Conservation (phyloP, 2,329 filamentous ascomycete genomes). For the Lasiodiplodia sp. region DNA sequence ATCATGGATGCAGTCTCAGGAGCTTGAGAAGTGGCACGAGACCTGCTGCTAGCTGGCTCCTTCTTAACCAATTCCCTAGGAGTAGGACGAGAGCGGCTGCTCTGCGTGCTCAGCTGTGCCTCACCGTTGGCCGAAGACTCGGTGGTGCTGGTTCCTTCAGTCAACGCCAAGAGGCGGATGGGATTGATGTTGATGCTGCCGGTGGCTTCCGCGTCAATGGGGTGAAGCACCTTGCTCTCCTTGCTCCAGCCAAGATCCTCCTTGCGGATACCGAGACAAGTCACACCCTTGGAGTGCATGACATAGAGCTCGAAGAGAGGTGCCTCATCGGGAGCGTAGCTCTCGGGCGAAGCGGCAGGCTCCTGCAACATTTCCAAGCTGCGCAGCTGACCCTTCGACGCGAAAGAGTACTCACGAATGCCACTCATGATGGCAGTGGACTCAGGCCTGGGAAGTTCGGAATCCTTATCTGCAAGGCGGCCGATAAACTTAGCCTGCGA, state of each 20-base stretch:
- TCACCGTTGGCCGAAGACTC: slow-evolving; percentile 56
- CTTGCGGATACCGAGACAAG: slow-evolving; percentile 84
- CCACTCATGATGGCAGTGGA: slow-evolving; percentile 98
- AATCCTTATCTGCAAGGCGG: slow-evolving; percentile 70
- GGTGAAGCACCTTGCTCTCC: slow-evolving; percentile 84
- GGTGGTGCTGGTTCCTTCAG: slow-evolving; percentile 49
- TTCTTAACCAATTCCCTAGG: slow-evolving; percentile 43
- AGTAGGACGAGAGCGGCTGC: slow-evolving; percentile 38
- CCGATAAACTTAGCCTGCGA: slow-evolving; percentile 89
- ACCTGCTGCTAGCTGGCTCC: slow-evolving; percentile 42
- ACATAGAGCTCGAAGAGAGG: slow-evolving; percentile 93
- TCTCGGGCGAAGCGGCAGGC: slow-evolving; percentile 66
- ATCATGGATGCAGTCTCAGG: slow-evolving; percentile 47
- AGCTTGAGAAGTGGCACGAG: slow-evolving; percentile 39
- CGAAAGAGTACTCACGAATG: slow-evolving; percentile 92
- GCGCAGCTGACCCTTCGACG: slow-evolving; percentile 82
- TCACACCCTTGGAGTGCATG: slow-evolving; percentile 98
- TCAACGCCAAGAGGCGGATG: slow-evolving; percentile 54
- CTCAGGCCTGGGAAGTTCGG: slow-evolving; percentile 77
- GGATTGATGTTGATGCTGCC: slow-evolving; percentile 79
- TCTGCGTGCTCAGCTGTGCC: background rate
- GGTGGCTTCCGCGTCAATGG: slow-evolving; percentile 76
- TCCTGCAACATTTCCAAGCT: slow-evolving; percentile 87
- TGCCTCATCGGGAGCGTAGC: slow-evolving; percentile 68
- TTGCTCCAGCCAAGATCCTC: slow-evolving; percentile 90